Conservation (phyloP, 176 grass and related monocot species). For the Triticum timopheevii region DNA sequence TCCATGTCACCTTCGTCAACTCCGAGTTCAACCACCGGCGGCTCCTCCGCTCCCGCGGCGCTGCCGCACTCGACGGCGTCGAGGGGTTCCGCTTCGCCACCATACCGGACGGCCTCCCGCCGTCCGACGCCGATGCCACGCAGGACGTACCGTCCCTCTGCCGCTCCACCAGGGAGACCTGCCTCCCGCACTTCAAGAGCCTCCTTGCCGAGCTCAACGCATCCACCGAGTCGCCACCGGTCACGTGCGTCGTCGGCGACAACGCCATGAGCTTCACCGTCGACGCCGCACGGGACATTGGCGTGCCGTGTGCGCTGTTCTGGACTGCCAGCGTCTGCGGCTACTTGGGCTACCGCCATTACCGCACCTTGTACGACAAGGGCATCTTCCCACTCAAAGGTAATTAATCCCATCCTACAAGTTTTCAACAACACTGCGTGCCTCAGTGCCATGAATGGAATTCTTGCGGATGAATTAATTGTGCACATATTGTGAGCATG, state of each 20-base stretch:
- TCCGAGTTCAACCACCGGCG: conserved; percentile 60
- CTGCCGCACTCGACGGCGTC: background rate
- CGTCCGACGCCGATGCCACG: conserved; percentile 42
- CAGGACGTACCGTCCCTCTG: conserved; percentile 41
- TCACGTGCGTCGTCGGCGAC: conserved; percentile 56
- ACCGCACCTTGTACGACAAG: conserved; percentile 36
- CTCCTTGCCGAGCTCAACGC: conserved; percentile 31
- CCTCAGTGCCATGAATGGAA: background rate
- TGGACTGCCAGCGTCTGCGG: conserved; percentile 46
- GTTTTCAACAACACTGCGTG: background rate
- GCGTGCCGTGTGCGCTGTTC: conserved; percentile 39
- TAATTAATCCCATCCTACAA: background rate
- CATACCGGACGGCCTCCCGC: conserved; percentile 55
- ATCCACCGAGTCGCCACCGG: conserved; percentile 27
- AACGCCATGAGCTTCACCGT: conserved; percentile 45
- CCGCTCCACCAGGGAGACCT: conserved; percentile 26
- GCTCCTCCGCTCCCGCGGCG: conserved; percentile 42
- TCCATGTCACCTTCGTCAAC: conserved; percentile 74
- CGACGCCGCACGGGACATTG: conserved; percentile 40
- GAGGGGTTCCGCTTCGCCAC: conserved; percentile 43
- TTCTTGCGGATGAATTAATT: background rate
- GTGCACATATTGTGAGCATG: background rate
- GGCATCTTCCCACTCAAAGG: conserved; percentile 61
- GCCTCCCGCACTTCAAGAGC: conserved; percentile 24
- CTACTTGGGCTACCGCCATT: conserved; percentile 46